Conservation (phyloP, 495 filamentous ascomycete genomes). For the Schizothecium vesticola region DNA sequence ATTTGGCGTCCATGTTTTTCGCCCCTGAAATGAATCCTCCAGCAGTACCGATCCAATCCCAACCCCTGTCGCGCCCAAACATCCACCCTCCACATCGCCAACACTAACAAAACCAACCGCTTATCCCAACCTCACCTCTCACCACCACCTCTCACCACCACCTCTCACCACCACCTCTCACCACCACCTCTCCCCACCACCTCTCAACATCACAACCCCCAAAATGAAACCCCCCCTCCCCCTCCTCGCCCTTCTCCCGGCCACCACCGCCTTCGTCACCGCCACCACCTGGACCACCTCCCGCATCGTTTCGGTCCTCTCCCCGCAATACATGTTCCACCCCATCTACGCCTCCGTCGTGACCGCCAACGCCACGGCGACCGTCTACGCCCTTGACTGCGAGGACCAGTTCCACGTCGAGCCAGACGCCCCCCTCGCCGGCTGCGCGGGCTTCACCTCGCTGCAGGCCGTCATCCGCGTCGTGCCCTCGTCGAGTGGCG, state of each 20-base stretch:
- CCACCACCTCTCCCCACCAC: not conserved
- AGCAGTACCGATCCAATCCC: not conserved
- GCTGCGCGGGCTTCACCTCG: not conserved
- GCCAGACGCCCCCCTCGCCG: not conserved
- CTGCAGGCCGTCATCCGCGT: not conserved
- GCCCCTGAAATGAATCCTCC: not conserved
- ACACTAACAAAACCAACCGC: not conserved
- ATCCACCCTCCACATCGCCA: not conserved
- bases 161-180: not conserved
- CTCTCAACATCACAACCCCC: not conserved
- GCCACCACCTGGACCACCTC: slow-evolving; percentile 7
- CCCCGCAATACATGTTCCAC: not conserved
- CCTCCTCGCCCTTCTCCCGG: not conserved
- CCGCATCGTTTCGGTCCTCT: not conserved
- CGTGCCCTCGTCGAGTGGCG: not conserved
- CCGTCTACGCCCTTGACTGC: not conserved
- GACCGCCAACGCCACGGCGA: not conserved
- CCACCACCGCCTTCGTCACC: not conserved
- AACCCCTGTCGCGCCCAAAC: not conserved
- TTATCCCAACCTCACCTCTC: not conserved
- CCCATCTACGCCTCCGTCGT: not conserved
- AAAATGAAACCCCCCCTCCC: not conserved
- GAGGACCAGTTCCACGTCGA: not conserved
- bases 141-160: not conserved
- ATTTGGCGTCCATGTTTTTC: not conserved